Base-by-base conservation (phyloP, 2,329 filamentous ascomycete genomes). In the Stachybotrys chartarum region DNA sequence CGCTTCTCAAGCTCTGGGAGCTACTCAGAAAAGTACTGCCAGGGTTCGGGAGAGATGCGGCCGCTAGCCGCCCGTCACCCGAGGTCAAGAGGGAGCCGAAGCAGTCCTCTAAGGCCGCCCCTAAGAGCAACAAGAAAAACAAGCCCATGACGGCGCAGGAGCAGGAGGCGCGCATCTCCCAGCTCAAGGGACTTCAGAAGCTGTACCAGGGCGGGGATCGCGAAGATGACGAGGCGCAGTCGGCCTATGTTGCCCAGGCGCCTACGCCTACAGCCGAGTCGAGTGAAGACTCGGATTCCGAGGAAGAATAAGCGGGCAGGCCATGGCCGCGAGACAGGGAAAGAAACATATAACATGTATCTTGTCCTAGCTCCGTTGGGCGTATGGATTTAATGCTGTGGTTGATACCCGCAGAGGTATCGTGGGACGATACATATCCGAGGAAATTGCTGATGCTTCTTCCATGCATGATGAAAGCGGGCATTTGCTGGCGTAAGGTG, bases 121-220 rank as follows among this genome's bases (percentile, higher is more conserved):
- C 70, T 30, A 74, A 32, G 16, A 39, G 31, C 31, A 32, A 72
- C 59, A 84, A 84, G 69, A 87, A 87, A 76, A 88, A 89, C 70
- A 89, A 89, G 75, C 86, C 86, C 1, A 89, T 89, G 86, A 85
- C 81, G 67, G 86, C 86, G 59, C 74, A 75, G 24, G 85, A 89
- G 69, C 86, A 89, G 68, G 84, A 88, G 62, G 78, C 79, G 30
- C 82, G 81, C 55, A 87, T 89, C 61, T 76, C 78, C 31, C 75
- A 81, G 63, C 75, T 89, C 50, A 78, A 80, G 61, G 77, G 78
- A 57, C 77, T 83, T 58, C 71, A 82, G 45, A 73, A 73, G 47
- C 63, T 74, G 56, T 75, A 74, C 58, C 70, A 66, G 56, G 63
- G 65, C 6, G 70, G 68, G 31, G 63, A 69, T 55, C 63, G 65